Evolutionary conservation across 768 basidiomycete species (phyloP), one percentile per base, ranked within the genome.

Genomic region (Rubroboletus satanas): DNA sequence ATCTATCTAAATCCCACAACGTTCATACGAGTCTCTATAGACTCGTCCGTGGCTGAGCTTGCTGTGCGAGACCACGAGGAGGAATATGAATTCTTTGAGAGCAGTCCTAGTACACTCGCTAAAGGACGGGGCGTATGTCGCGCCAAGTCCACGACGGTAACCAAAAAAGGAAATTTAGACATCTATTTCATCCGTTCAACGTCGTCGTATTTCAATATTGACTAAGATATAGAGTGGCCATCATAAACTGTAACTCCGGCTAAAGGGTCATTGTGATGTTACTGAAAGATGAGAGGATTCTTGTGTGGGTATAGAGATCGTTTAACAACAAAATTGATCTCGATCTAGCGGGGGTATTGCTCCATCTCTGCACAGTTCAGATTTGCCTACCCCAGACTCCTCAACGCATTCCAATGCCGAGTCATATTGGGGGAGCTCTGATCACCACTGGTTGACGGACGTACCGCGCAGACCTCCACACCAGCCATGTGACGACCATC

Each of bases 381-480:
- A 55, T 49, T 21, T 45, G 32, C 28, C 32, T 35, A 41, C 51
- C 48, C 45, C 57, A 41, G 17, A 26, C 49, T 42, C 49, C 47
- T 38, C 54, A 39, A 33, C 12, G 36, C 18, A 56, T 28, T 18
- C 48, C 55, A 51, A 50, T 26, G 17, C n/a, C 46, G 7, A 46
- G 21, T 65, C 55, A 67, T 52, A 66, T 57, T 21, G 52, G 63
- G 31, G 67, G 32, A 35, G 52, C 51, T 52, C 69, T 64, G 45
- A 70, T 52, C 32, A 66, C 51, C 62, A 70, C 57, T 18, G 69
- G 69, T 33, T 70, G 68, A 53, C 56, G 67, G 32, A 69, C 58
- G 53, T 72, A 72, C 55, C 75, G 74, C 44, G 75, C 74, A 23
- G 82, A 80, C 50, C 75, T 75, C 79, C 78, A 82, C 46, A 77